These are phyloP conservation scores for Stephania cephalantha DNA, from an alignment of 164 flowering plant genomes.

Conservation along the genomic window DNA sequence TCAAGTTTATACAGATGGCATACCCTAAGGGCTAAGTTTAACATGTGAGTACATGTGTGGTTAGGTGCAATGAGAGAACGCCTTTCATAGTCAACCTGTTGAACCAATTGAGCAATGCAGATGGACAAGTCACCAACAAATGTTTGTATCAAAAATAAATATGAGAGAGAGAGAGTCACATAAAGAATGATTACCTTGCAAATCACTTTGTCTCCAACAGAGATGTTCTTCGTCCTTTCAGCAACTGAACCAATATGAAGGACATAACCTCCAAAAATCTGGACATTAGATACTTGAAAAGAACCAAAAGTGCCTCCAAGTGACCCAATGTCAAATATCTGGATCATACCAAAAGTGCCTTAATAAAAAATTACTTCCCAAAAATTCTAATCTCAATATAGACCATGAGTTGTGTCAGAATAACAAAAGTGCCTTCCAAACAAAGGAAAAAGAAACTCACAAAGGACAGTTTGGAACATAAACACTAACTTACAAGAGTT, in stretches of 20 bases:
- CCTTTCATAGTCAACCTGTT: slow-evolving; percentile 87
- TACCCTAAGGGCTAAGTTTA: slow-evolving; percentile 96
- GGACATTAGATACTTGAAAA: slow-evolving; percentile 81
- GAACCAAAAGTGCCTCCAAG: slow-evolving; percentile 60
- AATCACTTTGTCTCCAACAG: slow-evolving; percentile 58
- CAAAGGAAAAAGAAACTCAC: too few relatives aligned
- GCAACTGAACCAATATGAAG: slow-evolving; percentile 75
- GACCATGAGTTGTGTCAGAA: too few relatives aligned
- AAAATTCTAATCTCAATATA: too few relatives aligned
- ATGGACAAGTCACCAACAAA: not conserved
- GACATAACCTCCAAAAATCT: slow-evolving; percentile 79
- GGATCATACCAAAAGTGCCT: slow-evolving; percentile 16
- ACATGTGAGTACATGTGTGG: slow-evolving; percentile 98
- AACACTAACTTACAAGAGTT: not conserved
- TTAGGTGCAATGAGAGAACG: slow-evolving; percentile 92
- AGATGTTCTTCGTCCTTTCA: slow-evolving; percentile 37
- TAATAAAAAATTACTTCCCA: too few relatives aligned
- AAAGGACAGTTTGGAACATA: too few relatives aligned
- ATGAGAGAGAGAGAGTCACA: not conserved
- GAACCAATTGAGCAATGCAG: slow-evolving; percentile 6
- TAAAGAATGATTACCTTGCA: slow-evolving; percentile 55
- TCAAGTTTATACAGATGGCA: slow-evolving; percentile 1
- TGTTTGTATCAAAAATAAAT: not conserved
- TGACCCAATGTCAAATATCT: slow-evolving; percentile 89
- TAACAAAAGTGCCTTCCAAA: too few relatives aligned